A percentile compares a stretch with the other conserved stretches of the same genome.
Conservation (phyloP, 176 grass and related monocot species). For the maize (Zea mays) region DNA sequence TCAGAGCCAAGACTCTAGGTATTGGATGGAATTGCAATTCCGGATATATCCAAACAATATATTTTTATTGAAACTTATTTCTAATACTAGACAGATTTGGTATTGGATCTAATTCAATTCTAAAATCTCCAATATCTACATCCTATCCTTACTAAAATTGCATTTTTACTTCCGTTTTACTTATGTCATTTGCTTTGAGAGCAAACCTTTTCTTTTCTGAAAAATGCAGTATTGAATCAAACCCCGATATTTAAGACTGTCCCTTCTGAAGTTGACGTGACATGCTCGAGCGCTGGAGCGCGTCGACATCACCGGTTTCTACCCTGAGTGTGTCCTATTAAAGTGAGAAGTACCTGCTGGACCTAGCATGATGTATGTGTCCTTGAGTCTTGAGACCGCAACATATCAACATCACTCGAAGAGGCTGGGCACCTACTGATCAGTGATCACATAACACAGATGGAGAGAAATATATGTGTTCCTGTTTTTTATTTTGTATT, state of each 20-base stretch:
- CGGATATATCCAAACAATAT: too few relatives aligned
- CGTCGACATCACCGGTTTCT: background rate
- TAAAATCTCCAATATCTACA: too few relatives aligned
- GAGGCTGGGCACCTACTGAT: background rate
- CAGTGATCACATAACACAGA: background rate
- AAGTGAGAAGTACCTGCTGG: background rate
- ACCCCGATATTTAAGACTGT: background rate
- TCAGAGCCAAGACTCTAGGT: too few relatives aligned
- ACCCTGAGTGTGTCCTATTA: too few relatives aligned
- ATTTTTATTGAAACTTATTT: too few relatives aligned
- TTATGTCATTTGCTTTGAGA: background rate
- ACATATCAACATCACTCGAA: background rate
- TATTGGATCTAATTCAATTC: too few relatives aligned
- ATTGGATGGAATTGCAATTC: too few relatives aligned
- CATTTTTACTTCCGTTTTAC: background rate
- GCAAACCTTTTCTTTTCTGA: background rate
- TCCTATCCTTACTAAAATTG: background rate
- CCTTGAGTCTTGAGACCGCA: background rate
- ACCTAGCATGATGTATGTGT: background rate
- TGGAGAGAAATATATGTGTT: background rate
- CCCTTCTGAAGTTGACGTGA: background rate
- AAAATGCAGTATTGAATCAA: background rate
- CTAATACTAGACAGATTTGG: too few relatives aligned
- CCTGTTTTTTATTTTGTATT: background rate
- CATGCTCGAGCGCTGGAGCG: background rate